A percentile compares a stretch with the other conserved stretches of the same genome.
These are phyloP conservation scores for Pseudogymnoascus sp. DNA, from an alignment of 2,329 filamentous ascomycete species.

Conservation along the genomic window DNA sequence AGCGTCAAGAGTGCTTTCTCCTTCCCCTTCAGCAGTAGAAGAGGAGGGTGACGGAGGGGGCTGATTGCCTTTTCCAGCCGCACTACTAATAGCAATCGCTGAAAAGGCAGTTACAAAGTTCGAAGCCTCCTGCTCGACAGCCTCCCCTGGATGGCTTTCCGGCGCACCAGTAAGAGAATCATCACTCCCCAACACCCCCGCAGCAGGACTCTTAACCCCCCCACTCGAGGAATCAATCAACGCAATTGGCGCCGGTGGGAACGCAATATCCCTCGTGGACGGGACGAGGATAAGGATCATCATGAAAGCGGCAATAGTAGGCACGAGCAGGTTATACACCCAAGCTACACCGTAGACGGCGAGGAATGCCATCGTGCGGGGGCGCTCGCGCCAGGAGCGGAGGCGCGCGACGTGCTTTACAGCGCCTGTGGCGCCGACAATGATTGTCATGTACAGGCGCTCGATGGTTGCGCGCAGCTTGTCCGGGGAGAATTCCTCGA, in stretches of 20 bases:
- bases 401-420: constrained; percentile 69
- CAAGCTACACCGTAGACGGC: constrained; percentile 55
- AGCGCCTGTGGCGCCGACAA: constrained; percentile 55
- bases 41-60: neutral
- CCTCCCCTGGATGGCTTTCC: constrained; percentile 75
- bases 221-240: constrained; percentile 63
- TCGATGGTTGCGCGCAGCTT: constrained; percentile 73
- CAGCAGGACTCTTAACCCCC: constrained; percentile 66
- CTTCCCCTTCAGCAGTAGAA: constrained; percentile 38
- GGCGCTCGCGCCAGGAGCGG: constrained; percentile 69
- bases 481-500: constrained; percentile 78
- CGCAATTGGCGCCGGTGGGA: constrained; percentile 69
- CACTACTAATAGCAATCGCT: constrained; percentile 63
- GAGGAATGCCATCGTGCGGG: constrained; percentile 57
- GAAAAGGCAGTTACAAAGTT: constrained; percentile 71
- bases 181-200: constrained; percentile 66
- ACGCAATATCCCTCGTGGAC: constrained; percentile 52
- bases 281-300: constrained; percentile 61
- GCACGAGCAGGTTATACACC: constrained; percentile 62
- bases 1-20: constrained; percentile 36
- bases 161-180: constrained; percentile 74
- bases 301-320: constrained; percentile 48
- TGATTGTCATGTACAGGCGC: constrained; percentile 71
- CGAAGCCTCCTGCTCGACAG: constrained; percentile 72
- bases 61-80: constrained; percentile 66